phyloP scores from a whole-genome alignment of 441 rosid species.

The Isatis lusitanica region DNA sequence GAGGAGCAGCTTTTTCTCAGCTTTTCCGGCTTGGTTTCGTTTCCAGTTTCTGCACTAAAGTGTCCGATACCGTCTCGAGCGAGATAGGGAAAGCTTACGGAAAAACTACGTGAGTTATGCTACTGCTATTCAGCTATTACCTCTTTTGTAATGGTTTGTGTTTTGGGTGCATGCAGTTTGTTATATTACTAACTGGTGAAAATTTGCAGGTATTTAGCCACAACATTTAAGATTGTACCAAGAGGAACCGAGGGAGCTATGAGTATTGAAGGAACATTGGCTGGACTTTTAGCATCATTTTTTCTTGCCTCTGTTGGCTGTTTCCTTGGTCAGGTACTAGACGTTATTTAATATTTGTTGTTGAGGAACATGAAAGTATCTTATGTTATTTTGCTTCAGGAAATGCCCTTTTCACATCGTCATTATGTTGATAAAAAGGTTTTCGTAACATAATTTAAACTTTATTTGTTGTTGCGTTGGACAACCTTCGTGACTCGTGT shows the following conservation, averaged over 20 bases:
- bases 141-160: conserved; percentile 14
- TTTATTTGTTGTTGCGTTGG: not conserved
- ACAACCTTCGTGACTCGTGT: not conserved
- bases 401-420: not conserved
- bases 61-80: conserved; percentile 86
- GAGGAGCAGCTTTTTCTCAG: conserved; percentile 55
- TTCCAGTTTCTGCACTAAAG: conserved; percentile 94
- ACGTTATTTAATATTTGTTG: not conserved
- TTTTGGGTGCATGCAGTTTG: not conserved
- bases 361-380: not conserved
- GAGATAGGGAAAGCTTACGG: conserved; percentile 98
- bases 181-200: not conserved
- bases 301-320: conserved; percentile 68
- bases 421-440: not conserved
- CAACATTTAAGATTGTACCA: conserved; percentile 83
- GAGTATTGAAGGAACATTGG: conserved; percentile 87
- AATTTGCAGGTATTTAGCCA: conserved; percentile 60
- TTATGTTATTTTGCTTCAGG: not conserved
- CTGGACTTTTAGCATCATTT: conserved; percentile 81
- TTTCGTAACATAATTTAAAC: not conserved
- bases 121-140: not conserved
- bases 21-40: conserved; percentile 84
- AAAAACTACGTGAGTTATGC: conserved; percentile 78
- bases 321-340: conserved; percentile 67
- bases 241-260: conserved; percentile 97